Conservation (phyloP, 192 early-diverging fungal species). For the Gonapodya prolifera region DNA sequence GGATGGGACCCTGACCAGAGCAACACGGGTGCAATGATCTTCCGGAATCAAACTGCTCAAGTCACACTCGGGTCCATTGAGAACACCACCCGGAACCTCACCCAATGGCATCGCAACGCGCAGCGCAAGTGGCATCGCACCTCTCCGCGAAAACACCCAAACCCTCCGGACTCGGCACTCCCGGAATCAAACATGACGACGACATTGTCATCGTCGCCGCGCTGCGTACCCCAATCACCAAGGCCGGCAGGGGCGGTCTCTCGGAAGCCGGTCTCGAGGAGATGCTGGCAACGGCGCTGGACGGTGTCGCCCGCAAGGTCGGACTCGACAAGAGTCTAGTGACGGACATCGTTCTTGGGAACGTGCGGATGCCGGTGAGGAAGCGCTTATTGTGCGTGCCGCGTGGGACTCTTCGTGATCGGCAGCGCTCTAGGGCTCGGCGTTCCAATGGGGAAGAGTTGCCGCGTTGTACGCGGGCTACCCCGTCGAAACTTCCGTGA, state of each 20-base stretch:
- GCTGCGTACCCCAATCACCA: conserved; percentile 74
- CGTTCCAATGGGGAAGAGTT: not conserved
- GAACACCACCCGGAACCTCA: not conserved
- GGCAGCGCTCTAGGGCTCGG: not conserved
- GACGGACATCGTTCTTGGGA: conserved; percentile 90
- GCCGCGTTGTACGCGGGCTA: conserved; percentile 68
- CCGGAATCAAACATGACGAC: conserved; percentile 65
- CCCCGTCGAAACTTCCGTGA: conserved; percentile 66
- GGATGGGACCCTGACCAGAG: no score
- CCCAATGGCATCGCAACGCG: not conserved
- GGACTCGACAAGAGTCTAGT: conserved; percentile 75
- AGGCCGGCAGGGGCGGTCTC: conserved; percentile 10
- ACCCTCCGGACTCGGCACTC: conserved; percentile 12
- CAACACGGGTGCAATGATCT: no score
- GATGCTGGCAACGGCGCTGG: not conserved
- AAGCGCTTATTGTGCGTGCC: not conserved
- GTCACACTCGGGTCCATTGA: no score
- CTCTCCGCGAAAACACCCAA: not conserved
- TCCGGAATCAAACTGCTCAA: no score
- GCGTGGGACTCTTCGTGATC: no score
- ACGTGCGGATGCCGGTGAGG: conserved; percentile 31
- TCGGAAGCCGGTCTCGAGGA: not conserved
- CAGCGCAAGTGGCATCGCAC: not conserved
- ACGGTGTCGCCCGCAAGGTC: conserved; percentile 42
- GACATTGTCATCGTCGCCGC: conserved; percentile 90